Base-by-base conservation (phyloP, 768 basidiomycete genomes). In the Ramaria rubella region DNA sequence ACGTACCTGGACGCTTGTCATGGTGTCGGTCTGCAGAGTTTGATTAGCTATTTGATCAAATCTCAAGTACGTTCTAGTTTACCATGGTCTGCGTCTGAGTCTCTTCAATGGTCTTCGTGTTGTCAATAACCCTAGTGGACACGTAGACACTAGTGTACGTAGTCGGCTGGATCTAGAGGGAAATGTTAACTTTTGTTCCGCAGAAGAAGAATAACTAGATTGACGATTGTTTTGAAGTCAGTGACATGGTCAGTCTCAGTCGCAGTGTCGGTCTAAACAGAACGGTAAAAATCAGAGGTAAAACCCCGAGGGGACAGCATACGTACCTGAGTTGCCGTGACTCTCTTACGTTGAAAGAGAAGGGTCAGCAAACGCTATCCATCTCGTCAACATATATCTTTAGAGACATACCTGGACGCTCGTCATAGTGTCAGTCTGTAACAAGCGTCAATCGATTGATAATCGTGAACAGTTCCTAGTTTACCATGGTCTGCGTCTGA, bases 41-140 rank as follows among this genome's bases (percentile, higher is more conserved):
- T n/a, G n/a, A 42, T 4, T 19, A 2, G n/a, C 40, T n/a, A 21
- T 7, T 19, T 9, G 6, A 42, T n/a, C n/a, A 21, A 8, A n/a
- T 42, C n/a, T n/a, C n/a, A n/a, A n/a, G n/a, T n/a, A n/a, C n/a
- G n/a, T n/a, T n/a, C n/a, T n/a, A n/a, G n/a, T n/a, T n/a, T 15
- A 57, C 55, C 52, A 62, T 48, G 26, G 50, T 34, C 23, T 54
- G 33, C 21, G 54, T 50, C 53, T 57, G 30, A 21, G 50, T 59
- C n/a, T 79, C 72, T 62, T 78, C 68, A 52, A 83, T 68, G 3
- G 83, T 85, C 73, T 78, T 69, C 33, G 84, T 86, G 56, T 78
- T 77, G 70, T 86, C 81, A 61, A 75, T 75, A 59, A 81, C 75
- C 65, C 75, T 59, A 7, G 84, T 86, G 64, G 77, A 73, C 36